Base-by-base conservation (phyloP, 2,329 filamentous ascomycete genomes). In the Bipolaris bicolor region DNA sequence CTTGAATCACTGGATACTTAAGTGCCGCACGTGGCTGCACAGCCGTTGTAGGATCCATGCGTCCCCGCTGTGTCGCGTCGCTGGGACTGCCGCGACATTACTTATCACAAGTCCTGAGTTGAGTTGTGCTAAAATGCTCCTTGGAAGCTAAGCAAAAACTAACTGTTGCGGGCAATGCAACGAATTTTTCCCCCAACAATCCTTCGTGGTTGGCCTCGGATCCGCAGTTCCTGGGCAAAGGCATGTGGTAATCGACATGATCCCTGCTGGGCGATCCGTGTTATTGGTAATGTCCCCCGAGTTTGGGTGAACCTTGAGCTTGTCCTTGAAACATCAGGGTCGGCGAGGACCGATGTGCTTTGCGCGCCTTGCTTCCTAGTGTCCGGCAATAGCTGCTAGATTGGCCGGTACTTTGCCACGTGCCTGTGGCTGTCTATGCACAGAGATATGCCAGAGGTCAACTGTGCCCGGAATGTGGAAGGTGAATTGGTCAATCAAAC, bases 1-100 rank as follows among this genome's bases (percentile, higher is more conserved):
- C 33, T 33, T 40, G 36, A 51, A 49, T 29, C n/a, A n/a, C 39
- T 47, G n/a, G 49, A 44, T 40, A 20, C 20, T 20, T 20, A 57
- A 29, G 26, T 29, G 26, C 22, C 44, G 29, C 54, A 57, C 49
- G 49, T 57, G 54, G 49, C 36, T 39, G 54, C 49, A 57, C 46
- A 48, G 45, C 49, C 49, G 54, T 53, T 57, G 43, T 29, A 29
- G 39, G 49, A 43, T 33, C 49, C 29, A 53, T 44, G 49, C 49
- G 43, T 36, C 20, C 36, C 52, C 52, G 40, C 49, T 18, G 2
- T 29, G 34, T 44, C n/a, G 26, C 16, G 1, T 31, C 11, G 10
- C 29, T 33, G n/a, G 2, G 16, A 33, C 16, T n/a, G 16, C 43
- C 15, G 41, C 16, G 13, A 26, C 13, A 20, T 16, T 31, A 33